These are phyloP conservation scores for Backusella australiensis DNA, from an alignment of 192 early-diverging fungal genomes.

Conservation along the genomic window DNA sequence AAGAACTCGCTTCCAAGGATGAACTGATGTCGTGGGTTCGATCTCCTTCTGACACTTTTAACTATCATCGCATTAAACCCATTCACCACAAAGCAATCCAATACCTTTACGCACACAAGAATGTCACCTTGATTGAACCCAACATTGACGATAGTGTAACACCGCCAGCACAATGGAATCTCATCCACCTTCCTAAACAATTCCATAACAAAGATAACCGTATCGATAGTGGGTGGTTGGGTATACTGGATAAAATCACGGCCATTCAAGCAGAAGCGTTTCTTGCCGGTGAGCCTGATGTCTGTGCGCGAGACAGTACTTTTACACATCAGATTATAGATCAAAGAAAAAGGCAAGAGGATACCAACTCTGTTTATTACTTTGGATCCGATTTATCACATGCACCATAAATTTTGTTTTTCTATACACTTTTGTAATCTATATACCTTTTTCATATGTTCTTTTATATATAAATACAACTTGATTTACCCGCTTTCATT, in stretches of 20 bases:
- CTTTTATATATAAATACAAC: neutral
- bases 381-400: neutral
- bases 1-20: neutral
- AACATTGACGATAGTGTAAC: neutral
- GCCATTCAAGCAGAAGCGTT: conserved; percentile 32
- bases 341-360: conserved; percentile 7
- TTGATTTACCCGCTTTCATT: neutral
- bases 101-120: conserved; percentile 26
- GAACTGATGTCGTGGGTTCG: neutral
- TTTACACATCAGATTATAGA: conserved; percentile 35
- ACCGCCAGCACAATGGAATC: conserved; percentile 20
- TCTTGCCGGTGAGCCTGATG: conserved; percentile 29
- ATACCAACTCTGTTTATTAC: neutral
- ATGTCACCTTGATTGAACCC: conserved; percentile 13
- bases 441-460: too few species aligned
- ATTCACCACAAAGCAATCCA: conserved; percentile 34
- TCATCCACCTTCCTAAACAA: conserved; percentile 10
- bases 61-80: neutral
- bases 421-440: neutral
- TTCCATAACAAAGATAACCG: neutral
- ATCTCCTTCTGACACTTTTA: conserved; percentile 25
- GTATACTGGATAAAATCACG: conserved; percentile 37
- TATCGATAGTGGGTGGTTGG: conserved; percentile 22
- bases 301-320: conserved; percentile 30
- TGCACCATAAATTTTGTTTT: neutral